These are phyloP conservation scores for Apiotrichum mycotoxinovorans DNA, from an alignment of 1,284 basidiomycete species.

Conservation along the genomic window DNA sequence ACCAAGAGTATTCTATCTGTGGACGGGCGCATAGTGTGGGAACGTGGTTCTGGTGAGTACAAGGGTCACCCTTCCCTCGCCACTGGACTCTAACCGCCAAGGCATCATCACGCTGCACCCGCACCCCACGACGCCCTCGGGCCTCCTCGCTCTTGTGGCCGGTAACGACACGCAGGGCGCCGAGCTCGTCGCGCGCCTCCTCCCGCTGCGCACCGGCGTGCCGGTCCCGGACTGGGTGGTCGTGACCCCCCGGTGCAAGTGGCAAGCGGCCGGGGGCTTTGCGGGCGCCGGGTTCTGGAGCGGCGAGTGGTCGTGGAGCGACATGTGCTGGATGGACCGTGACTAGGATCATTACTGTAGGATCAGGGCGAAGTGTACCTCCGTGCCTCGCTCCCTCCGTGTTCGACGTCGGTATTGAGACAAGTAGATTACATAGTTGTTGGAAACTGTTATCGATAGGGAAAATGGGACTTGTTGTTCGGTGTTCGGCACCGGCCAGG, in stretches of 20 bases:
- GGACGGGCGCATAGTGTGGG: slow-evolving; percentile 32
- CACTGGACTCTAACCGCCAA: slow-evolving; percentile 63
- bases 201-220: slow-evolving; percentile 75
- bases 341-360: slow-evolving; percentile 9
- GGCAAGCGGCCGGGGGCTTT: slow-evolving; percentile 65
- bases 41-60: slow-evolving; percentile 37
- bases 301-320: slow-evolving; percentile 33
- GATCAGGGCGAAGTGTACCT: no score
- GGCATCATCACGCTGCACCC: slow-evolving; percentile 68
- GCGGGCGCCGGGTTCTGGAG: slow-evolving; percentile 55
- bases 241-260: slow-evolving; percentile 56
- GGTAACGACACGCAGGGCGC: slow-evolving; percentile 59
- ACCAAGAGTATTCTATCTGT: slow-evolving; percentile 31
- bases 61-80: slow-evolving; percentile 45
- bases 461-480: no score
- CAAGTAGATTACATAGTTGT: no score
- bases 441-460: no score
- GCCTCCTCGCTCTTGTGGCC: slow-evolving; percentile 59
- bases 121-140: slow-evolving; percentile 55
- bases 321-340: slow-evolving; percentile 45
- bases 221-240: slow-evolving; percentile 68
- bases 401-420: no score
- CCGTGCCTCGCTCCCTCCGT: no score
- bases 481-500: no score
- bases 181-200: slow-evolving; percentile 64